phyloP scores from a whole-genome alignment of 2,329 filamentous ascomycete species.

The Zymoseptoria brevis region DNA sequence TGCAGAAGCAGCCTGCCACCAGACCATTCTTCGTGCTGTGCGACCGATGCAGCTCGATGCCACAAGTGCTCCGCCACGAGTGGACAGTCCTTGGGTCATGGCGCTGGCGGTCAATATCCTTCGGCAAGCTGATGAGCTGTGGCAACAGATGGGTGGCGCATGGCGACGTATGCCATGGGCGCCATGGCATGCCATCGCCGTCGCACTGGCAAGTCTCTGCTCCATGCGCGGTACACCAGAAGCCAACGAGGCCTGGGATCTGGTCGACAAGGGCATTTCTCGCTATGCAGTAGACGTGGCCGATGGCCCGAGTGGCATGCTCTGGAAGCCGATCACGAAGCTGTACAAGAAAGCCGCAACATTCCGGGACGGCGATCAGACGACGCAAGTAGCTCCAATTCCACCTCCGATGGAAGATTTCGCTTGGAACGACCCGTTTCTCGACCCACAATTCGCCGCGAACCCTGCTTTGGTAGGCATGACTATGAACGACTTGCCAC shows the following conservation, averaged over 20 bases:
- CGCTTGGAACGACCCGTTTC: neutral
- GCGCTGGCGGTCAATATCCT: conserved; percentile 39
- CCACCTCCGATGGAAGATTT: neutral
- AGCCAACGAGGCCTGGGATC: conserved; percentile 44
- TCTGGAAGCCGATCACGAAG: conserved; percentile 50
- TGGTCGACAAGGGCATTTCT: conserved; percentile 41
- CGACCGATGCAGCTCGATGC: conserved; percentile 22
- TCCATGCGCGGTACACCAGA: conserved; percentile 39
- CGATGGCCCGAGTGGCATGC: conserved; percentile 42
- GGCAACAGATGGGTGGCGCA: conserved; percentile 30
- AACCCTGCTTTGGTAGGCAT: neutral
- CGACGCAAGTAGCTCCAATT: neutral
- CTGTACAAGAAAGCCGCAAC: conserved; percentile 42
- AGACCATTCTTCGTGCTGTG: conserved; percentile 25
- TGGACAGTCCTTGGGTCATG: conserved; percentile 28
- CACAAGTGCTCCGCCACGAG: conserved; percentile 20
- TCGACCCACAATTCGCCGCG: neutral
- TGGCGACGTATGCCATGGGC: conserved; percentile 48
- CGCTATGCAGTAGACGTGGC: conserved; percentile 41
- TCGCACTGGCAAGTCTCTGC: conserved; percentile 47
- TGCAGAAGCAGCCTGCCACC: conserved; percentile 15
- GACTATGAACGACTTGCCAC: neutral
- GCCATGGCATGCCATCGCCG: conserved; percentile 50
- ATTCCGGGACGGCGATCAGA: conserved; percentile 18
- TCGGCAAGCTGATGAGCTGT: conserved; percentile 24